A percentile compares a stretch with the other conserved stretches of the same genome.
Evolutionary conservation across 768 basidiomycete genomes (phyloP).

Genomic region (Rhodotorula sphaerocarpa): DNA sequence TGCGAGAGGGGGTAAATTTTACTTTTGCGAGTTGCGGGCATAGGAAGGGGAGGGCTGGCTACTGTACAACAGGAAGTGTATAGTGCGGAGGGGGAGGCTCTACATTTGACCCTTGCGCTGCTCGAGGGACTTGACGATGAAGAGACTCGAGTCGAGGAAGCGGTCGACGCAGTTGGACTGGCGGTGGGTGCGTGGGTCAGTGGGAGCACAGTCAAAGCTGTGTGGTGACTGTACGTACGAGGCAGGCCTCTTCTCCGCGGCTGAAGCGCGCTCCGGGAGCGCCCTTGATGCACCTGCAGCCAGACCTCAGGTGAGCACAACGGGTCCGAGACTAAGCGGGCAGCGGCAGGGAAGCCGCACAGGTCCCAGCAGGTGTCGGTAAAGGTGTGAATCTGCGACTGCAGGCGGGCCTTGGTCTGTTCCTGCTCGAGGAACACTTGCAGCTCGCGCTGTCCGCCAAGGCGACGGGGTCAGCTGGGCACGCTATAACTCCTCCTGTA

Average conservation of each 20-base stretch:
- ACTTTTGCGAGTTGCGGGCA: not conserved
- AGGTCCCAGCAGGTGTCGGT: conserved; percentile 74
- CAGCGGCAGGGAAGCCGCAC: conserved; percentile 38
- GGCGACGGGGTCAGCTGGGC: too few species aligned
- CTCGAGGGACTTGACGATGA: conserved; percentile 62
- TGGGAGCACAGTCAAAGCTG: too few species aligned
- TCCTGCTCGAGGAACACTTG: conserved; percentile 67
- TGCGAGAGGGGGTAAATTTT: not conserved
- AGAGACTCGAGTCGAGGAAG: conserved; percentile 78
- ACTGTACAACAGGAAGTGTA: not conserved
- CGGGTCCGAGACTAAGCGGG: conserved; percentile 46
- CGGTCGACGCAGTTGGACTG: conserved; percentile 77
- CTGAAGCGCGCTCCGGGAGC: conserved; percentile 71
- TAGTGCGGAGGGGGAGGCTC: not conserved
- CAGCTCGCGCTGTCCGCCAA: conserved; percentile 57
- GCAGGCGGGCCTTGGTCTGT: conserved; percentile 59
- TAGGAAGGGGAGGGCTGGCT: not conserved
- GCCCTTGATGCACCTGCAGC: conserved; percentile 72
- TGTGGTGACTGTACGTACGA: too few species aligned
- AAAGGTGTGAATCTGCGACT: conserved; percentile 56
- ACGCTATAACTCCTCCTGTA: too few species aligned
- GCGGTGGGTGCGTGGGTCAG: not conserved
- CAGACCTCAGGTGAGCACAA: conserved; percentile 58
- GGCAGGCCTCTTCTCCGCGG: conserved; percentile 67
- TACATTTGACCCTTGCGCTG: conserved; percentile 34